Conservation (phyloP, 1,139 yeast genomes). For the Saccharomycopsis phalli region DNA sequence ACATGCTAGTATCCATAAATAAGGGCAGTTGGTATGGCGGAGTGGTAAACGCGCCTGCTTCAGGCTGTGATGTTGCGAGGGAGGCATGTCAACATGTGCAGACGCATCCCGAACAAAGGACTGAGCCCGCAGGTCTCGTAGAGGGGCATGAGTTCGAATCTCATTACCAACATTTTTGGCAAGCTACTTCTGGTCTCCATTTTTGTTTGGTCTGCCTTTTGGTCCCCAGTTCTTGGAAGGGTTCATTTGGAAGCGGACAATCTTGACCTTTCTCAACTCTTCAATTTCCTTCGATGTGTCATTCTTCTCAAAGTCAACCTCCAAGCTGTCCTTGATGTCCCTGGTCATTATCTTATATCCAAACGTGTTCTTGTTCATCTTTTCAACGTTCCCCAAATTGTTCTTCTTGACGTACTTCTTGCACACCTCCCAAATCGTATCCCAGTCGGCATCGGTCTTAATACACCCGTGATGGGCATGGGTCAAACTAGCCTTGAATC, state of each 20-base stretch:
- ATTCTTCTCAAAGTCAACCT: constrained; percentile 45
- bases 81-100: neutral
- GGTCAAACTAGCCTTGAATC: constrained; percentile 72
- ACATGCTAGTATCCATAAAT: neutral
- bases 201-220: constrained; percentile 52
- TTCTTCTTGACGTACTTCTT: constrained; percentile 53
- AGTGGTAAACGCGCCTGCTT: constrained; percentile 14
- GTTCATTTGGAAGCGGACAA: constrained; percentile 82
- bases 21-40: constrained; percentile 15
- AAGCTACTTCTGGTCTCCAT: too few relatives aligned
- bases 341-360: constrained; percentile 55
- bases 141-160: constrained; percentile 18
- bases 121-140: constrained; percentile 12
- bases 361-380: constrained; percentile 44
- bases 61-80: too few relatives aligned
- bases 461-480: constrained; percentile 83
- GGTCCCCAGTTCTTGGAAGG: constrained; percentile 98
- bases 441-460: constrained; percentile 88
- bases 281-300: constrained; percentile 45
- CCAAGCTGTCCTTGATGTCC: constrained; percentile 25
- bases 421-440: constrained; percentile 61
- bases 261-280: constrained; percentile 60
- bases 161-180: constrained; percentile 14
- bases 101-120: neutral
- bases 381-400: constrained; percentile 27